Evolutionary conservation across 257 asterid species (phyloP), one percentile per base, ranked within the genome.

Genomic region (Gentiana dahurica): DNA sequence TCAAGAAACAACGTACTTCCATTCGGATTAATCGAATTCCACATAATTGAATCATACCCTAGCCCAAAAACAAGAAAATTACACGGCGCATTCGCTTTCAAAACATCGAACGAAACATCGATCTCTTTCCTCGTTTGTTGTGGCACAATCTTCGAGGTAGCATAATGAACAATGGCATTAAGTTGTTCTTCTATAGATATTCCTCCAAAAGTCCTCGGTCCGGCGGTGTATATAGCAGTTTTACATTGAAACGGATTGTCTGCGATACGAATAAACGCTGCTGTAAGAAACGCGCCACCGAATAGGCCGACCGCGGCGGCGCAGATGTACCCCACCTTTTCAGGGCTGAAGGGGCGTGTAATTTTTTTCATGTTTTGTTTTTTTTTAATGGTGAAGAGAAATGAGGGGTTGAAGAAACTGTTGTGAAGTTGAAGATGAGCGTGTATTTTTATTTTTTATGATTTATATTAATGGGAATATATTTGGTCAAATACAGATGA

Each of bases 31-130:
- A 84, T 66, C 4, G 84, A 68, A 11, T 85, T 78, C 96, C 98
- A 90, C 96, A 87, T 90, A 12, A 84, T 73, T 0, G 98, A 90
- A 48, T 87, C 96, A 34, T 69, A 84, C 6, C 96, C 98, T 13
- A 90, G 77, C 34, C 98, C 96, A 63, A 84, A 90, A 6, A 90
- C 89, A 6, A 90, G 83, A 61, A 90, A 84, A 55, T 85, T 76
- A 70, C 79, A 62, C n/a, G 90, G 81, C 11, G 68, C 59, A 8
- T 52, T 33, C 0, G 75, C 57, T 10, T 63, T 72, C 48, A 90
- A 75, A 0, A 87, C 81, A 51, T 67, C 63, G 57, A 68, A 66
- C 1, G 76, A 62, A 36, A 66, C 54, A 1, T 51, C 50, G 11
- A 74, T 70, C 49, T 74, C 79, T 8, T 32, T 8, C 33, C 66